A percentile compares a stretch with the other conserved stretches of the same genome.
These are phyloP conservation scores for Calonectria pseudoturangicola DNA, from an alignment of 2,329 filamentous ascomycete species.

Conservation along the genomic window DNA sequence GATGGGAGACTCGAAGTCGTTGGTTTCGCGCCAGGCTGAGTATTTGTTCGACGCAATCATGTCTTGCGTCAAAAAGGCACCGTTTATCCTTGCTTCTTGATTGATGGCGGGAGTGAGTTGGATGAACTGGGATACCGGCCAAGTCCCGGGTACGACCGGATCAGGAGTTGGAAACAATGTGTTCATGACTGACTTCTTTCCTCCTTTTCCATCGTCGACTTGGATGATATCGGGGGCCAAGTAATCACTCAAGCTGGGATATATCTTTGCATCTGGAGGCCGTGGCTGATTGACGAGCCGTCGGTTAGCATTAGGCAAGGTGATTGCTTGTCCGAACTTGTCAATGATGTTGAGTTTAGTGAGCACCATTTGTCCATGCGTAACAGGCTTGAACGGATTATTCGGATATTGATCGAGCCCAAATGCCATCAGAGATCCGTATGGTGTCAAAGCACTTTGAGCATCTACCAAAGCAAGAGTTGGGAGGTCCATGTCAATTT, in stretches of 20 bases:
- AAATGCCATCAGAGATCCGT: slow-evolving; percentile 1
- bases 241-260: slow-evolving; percentile 3
- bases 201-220: slow-evolving; percentile 5
- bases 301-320: neutral
- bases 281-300: neutral
- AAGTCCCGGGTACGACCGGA: neutral
- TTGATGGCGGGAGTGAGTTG: neutral
- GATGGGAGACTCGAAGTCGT: slow-evolving; percentile 9
- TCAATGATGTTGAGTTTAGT: slow-evolving; percentile 11
- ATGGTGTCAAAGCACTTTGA: neutral
- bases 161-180: slow-evolving; percentile 1
- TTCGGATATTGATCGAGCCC: neutral
- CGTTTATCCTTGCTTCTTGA: slow-evolving; percentile 4
- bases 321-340: slow-evolving; percentile 9
- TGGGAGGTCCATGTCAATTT: neutral
- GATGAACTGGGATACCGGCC: slow-evolving; percentile 7
- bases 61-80: neutral
- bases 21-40: slow-evolving; percentile 7
- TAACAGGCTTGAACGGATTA: slow-evolving; percentile 2
- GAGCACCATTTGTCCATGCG: neutral
- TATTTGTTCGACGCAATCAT: neutral
- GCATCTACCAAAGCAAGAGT: slow-evolving; percentile 3
- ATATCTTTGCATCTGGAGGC: slow-evolving; percentile 4
- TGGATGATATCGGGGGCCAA: neutral
- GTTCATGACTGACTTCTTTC: neutral